Evolutionary conservation across 1,284 basidiomycete species (phyloP), one percentile per base, ranked within the genome.

Genomic region (Afroboletus lepidellus): DNA sequence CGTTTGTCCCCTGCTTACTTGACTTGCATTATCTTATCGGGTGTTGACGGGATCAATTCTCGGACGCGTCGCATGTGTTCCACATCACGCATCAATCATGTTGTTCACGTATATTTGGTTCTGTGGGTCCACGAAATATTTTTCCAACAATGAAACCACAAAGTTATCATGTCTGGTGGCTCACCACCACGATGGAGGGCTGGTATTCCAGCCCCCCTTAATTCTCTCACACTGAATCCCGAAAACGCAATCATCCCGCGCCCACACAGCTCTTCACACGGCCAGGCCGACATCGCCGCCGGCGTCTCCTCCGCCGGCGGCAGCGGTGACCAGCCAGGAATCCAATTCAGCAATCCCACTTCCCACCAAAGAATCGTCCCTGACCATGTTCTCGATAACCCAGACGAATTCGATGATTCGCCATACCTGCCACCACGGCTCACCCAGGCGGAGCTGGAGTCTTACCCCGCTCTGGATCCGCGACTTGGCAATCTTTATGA

Each of bases 81-180:
- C 16, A 46, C 46, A 32, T 56, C 37, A 57, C 59, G 43, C 36
- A 38, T 41, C 34, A 45, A 18, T 34, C 39, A 46, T 65, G 60
- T 68, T 67, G 67, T 63, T 38, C 51, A 34, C 47, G 25, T 67
- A 60, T 67, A 57, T 67, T 67, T 67, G 65, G 67, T 41, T 43
- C 32, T 69, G 67, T 67, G 65, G 65, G 65, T 67, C 65, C 65
- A 57, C 44, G 3, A 23, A 49, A 46, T 58, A 59, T 67, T 65
- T 69, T 69, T 39, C 25, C 55, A 54, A 63, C 67, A 48, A 63
- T 69, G 66, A 54, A 55, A 56, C 60, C 45, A 52, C 54, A 41
- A 53, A 63, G 66, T 46, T 18, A 33, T 65, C 24, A 25, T 67
- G 65, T 16, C 55, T 36, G 55, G 63, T 52, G 63, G 61, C 41